Conservation (phyloP, 2,329 filamentous ascomycete genomes). For the Aphanoascus verrucosus region DNA sequence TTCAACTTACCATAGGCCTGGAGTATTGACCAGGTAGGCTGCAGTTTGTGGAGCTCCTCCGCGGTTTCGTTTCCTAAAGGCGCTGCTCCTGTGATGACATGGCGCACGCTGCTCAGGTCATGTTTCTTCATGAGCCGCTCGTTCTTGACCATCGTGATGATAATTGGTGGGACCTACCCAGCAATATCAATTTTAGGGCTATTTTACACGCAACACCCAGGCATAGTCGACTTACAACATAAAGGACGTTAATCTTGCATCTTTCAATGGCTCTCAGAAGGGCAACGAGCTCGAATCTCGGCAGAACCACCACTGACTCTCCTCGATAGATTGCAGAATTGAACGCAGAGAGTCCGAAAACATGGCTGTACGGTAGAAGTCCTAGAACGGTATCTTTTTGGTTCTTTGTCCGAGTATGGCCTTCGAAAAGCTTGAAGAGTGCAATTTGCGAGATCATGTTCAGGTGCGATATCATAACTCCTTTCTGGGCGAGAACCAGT, state of each 20-base stretch:
- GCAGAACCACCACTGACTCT: conserved; percentile 59
- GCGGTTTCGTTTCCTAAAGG: conserved; percentile 59
- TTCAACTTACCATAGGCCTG: conserved; percentile 52
- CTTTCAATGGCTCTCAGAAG: conserved; percentile 51
- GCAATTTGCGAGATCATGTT: conserved; percentile 63
- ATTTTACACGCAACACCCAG: background rate
- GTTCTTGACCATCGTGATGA: conserved; percentile 58
- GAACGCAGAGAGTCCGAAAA: conserved; percentile 59
- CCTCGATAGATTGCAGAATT: conserved; percentile 53
- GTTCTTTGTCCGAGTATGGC: conserved; percentile 36
- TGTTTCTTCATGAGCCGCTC: conserved; percentile 48
- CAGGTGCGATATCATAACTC: conserved; percentile 61
- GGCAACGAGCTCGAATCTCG: conserved; percentile 56
- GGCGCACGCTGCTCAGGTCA: conserved; percentile 54
- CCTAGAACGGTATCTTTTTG: conserved; percentile 46
- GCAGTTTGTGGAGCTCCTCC: conserved; percentile 47
- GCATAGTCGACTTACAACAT: conserved; percentile 40
- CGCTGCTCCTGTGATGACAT: conserved; percentile 59
- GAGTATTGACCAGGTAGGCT: conserved; percentile 51
- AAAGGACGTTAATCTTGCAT: conserved; percentile 54
- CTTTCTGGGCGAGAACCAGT: conserved; percentile 44
- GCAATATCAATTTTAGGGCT: background rate
- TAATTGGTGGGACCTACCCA: conserved; percentile 50
- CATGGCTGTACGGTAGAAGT: conserved; percentile 61
- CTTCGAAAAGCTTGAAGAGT: conserved; percentile 45